phyloP scores from a whole-genome alignment of 257 asterid genomes.

The Ehretia macrophylla region DNA sequence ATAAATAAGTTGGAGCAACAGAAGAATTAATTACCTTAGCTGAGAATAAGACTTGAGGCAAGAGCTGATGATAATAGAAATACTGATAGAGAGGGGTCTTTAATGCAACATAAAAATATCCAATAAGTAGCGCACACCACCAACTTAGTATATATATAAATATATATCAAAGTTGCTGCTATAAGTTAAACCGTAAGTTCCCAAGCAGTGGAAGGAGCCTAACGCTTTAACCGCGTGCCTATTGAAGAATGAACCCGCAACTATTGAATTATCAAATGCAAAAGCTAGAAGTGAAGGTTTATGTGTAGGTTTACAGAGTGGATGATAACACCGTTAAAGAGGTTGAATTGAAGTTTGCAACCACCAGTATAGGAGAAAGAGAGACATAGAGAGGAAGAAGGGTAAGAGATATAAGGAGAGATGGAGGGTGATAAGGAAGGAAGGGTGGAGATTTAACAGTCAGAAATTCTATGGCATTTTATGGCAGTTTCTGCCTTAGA shows the following conservation, averaged over 20 bases:
- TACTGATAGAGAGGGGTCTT: slow-evolving; percentile 23
- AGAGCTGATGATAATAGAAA: not conserved
- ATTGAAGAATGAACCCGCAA: no score
- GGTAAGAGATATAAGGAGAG: slow-evolving; percentile 19
- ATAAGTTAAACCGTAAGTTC: no score
- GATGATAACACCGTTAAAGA: slow-evolving; percentile 18
- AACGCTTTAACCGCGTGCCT: no score
- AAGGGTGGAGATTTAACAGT: slow-evolving; percentile 89
- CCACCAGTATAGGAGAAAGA: not conserved
- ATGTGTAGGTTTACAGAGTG: slow-evolving; percentile 28
- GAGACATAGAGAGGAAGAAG: slow-evolving; percentile 11
- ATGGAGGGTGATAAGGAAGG: slow-evolving; percentile 78
- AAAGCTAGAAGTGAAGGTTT: slow-evolving; percentile 14
- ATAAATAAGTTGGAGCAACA: no score
- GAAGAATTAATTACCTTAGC: not conserved
- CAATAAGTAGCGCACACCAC: no score
- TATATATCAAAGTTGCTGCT: not conserved
- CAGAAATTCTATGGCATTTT: slow-evolving; percentile 54
- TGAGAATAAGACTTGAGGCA: slow-evolving; percentile 9
- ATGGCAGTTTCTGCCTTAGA: slow-evolving; percentile 49
- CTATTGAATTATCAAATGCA: not conserved
- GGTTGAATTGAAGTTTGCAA: slow-evolving; percentile 5
- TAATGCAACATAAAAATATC: slow-evolving; percentile 56
- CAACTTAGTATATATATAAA: no score
- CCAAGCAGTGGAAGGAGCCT: no score